Conservation (phyloP, 805 yeast species). For the Cyberlindnera mississippiensis region DNA sequence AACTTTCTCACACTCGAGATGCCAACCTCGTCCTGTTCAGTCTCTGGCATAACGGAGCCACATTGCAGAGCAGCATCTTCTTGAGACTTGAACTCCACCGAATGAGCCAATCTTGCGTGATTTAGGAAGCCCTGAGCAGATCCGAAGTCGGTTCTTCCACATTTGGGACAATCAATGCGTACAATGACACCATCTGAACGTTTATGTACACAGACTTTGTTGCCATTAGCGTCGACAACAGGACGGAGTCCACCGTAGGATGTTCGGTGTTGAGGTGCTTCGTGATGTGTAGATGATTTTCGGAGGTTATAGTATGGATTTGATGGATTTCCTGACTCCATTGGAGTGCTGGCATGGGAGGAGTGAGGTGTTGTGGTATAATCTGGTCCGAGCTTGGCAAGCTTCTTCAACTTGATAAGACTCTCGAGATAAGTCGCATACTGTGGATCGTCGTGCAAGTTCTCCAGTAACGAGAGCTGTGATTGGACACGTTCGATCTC, state of each 20-base stretch:
- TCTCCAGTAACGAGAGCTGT: constrained; percentile 49
- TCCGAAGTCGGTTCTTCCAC: constrained; percentile 66
- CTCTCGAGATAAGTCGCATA: constrained; percentile 38
- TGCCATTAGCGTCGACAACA: constrained; percentile 35
- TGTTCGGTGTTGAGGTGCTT: constrained; percentile 32
- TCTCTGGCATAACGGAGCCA: constrained; percentile 50
- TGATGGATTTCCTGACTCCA: not conserved
- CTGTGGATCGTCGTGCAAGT: constrained; percentile 34
- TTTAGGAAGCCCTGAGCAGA: constrained; percentile 79
- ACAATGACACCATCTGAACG: constrained; percentile 71
- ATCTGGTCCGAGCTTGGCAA: constrained; percentile 13
- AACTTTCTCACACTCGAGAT: constrained; percentile 34
- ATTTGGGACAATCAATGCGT: constrained; percentile 61
- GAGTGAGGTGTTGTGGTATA: not conserved
- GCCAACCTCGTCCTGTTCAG: constrained; percentile 57
- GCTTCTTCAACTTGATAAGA: constrained; percentile 31
- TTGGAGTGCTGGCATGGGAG: not conserved
- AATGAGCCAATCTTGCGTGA: constrained; percentile 71
- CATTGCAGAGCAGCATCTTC: constrained; percentile 70
- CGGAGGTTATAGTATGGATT: constrained; percentile 8
- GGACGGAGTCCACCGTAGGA: constrained; percentile 48
- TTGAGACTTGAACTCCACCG: constrained; percentile 65
- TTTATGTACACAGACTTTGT: constrained; percentile 50
- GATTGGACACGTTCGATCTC: constrained; percentile 57
- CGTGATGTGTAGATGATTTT: constrained; percentile 17